Evolutionary conservation across 179 eudicot species (phyloP).

Genomic region (Pouteria campechiana): DNA sequence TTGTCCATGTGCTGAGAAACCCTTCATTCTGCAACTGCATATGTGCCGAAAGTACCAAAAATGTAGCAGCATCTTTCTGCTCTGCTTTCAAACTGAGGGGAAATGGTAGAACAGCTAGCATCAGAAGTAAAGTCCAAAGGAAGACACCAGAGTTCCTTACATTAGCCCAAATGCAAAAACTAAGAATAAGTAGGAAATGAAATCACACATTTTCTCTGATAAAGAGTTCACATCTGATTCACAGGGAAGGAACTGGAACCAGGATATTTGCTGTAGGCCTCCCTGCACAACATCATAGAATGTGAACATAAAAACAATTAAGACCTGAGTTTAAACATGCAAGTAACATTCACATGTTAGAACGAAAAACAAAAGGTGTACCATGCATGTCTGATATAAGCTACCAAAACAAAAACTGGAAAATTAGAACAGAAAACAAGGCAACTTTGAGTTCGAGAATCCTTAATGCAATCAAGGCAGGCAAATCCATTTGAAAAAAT

Average conservation of each 20-base stretch:
- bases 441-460: too few relatives aligned
- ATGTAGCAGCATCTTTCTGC: conserved; percentile 55
- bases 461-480: background rate
- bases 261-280: conserved; percentile 74
- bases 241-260: conserved; percentile 88
- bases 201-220: conserved; percentile 54
- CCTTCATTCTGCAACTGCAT: conserved; percentile 85
- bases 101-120: conserved; percentile 1
- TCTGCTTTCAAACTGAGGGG: conserved; percentile 35
- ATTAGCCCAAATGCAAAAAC: background rate
- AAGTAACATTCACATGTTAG: background rate
- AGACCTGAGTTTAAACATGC: background rate
- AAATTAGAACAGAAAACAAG: background rate
- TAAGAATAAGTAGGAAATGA: background rate
- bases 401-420: background rate
- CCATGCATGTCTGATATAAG: background rate
- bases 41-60: conserved; percentile 67
- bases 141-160: background rate
- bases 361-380: too few relatives aligned
- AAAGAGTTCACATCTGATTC: conserved; percentile 47
- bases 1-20: conserved; percentile 81
- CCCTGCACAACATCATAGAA: conserved; percentile 40
- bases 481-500: too few relatives aligned
- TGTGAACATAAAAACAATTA: too few relatives aligned
- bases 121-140: conserved; percentile 2